Base-by-base conservation (phyloP, 257 asterid genomes). In the Catharanthus roseus region DNA sequence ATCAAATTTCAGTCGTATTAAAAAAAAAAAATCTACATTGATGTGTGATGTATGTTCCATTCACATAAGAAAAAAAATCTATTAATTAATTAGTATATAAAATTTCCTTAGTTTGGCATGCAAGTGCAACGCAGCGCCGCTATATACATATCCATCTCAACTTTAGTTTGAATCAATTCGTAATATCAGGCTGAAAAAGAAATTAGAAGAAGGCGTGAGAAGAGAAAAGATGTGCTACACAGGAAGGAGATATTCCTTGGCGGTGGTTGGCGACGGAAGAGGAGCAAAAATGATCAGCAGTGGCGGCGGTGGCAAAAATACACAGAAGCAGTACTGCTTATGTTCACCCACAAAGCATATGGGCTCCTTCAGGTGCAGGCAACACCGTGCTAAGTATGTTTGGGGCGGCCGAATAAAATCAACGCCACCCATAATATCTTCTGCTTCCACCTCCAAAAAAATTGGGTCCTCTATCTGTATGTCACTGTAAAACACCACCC, bases 361-460 rank as follows among this genome's bases (percentile, higher is more conserved):
- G 1, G 78, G 81, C 63, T 77, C 81, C 18, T 77, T 77, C 42
- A 77, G 75, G 72, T 77, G 81, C 70, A 70, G 78, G 29, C 49
- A 41, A 12, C 81, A 77, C 69, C 81, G 67, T 4, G 72, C 45
- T 63, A 21, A 63, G 11, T 73, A 67, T 56, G 60, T 68, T 5
- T 77, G 81, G 81, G 39, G 68, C 44, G 66, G 34, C 1, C 21
- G 72, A 53, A 49, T 16, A 44, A 64, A 33, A 42, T 16, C 29
- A 65, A 65, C 12, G 15, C 26, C 24, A 58, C 15, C 13, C 13
- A 0, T 41, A 15, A 29, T 38, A 2, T 38, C 41, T 38, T 10
- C 42, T 21, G 3, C 24, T 21, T 16, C 21, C 13, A n/a, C 18
- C 5, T 57, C 38, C 23, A 31, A 23, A 18, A 31, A 28, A 58